A percentile compares a stretch with the other conserved stretches of the same genome.
These are phyloP conservation scores for Neurospora discreta DNA, from an alignment of 495 filamentous ascomycete genomes.

Conservation along the genomic window DNA sequence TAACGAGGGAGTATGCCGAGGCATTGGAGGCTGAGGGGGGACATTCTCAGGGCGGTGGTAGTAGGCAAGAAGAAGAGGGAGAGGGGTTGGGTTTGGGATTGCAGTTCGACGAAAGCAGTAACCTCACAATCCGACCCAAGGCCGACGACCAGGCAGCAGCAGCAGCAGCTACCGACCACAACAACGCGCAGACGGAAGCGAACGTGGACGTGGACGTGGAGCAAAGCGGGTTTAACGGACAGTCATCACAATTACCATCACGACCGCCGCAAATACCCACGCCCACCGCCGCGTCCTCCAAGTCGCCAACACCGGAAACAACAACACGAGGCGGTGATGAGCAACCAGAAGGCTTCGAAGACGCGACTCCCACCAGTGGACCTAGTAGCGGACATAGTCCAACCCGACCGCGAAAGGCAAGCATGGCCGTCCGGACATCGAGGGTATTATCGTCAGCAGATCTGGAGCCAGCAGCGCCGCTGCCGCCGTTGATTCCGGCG, in stretches of 20 bases:
- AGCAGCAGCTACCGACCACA: neutral
- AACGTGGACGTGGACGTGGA: neutral
- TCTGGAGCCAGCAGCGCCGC: constrained; percentile 21
- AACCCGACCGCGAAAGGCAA: neutral
- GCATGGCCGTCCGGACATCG: neutral
- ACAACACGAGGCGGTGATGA: neutral
- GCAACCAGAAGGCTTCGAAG: constrained; percentile 28
- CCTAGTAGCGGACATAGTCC: constrained; percentile 10
- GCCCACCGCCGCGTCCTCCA: neutral
- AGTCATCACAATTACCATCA: neutral
- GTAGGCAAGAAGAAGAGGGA: constrained; percentile 26
- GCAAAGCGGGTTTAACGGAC: neutral
- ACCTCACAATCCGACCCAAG: constrained; percentile 13
- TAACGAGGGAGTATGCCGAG: constrained; percentile 2
- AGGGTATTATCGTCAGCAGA: neutral
- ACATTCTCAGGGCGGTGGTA: neutral
- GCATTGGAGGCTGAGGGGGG: neutral
- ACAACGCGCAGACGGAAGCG: neutral
- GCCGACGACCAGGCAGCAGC: neutral
- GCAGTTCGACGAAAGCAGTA: constrained; percentile 51
- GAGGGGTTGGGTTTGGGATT: constrained; percentile 23
- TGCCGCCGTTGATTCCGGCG: constrained; percentile 16
- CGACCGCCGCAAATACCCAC: neutral
- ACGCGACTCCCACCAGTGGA: constrained; percentile 5
- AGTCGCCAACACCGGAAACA: neutral